phyloP scores from a whole-genome alignment of 2,329 filamentous ascomycete genomes.

The Grosmannia huntii region DNA sequence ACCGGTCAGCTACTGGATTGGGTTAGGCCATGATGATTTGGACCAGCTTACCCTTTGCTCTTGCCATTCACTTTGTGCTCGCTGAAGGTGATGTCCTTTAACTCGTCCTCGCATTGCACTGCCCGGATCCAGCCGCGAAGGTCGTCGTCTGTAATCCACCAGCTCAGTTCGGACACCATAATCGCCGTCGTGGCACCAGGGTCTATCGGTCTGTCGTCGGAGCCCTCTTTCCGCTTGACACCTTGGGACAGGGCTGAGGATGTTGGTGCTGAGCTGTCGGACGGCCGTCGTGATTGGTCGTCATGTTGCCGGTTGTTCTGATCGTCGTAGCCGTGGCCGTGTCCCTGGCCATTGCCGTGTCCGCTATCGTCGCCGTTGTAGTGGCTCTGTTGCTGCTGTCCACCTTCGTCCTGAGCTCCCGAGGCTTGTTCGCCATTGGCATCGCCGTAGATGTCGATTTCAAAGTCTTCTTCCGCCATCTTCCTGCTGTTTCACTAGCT shows the following conservation, averaged over 20 bases:
- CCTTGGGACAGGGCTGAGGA: slow-evolving; percentile 35
- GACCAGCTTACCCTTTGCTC: slow-evolving; percentile 66
- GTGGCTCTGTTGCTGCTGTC: slow-evolving; percentile 5
- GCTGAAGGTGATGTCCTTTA: slow-evolving; percentile 90
- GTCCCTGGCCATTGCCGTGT: slow-evolving; percentile 23
- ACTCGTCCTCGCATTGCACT: slow-evolving; percentile 68
- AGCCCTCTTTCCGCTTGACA: slow-evolving; percentile 47
- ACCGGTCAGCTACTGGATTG: background rate
- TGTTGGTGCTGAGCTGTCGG: slow-evolving; percentile 14
- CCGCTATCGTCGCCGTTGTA: slow-evolving; percentile 23
- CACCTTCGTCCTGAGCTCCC: slow-evolving; percentile 16
- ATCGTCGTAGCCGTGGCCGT: slow-evolving; percentile 15
- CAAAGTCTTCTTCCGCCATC: slow-evolving; percentile 61
- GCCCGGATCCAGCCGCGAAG: slow-evolving; percentile 75
- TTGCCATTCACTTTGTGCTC: slow-evolving; percentile 99
- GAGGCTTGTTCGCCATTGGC: slow-evolving; percentile 32
- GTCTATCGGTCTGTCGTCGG: slow-evolving; percentile 46
- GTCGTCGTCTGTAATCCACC: slow-evolving; percentile 96
- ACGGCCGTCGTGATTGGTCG: background rate
- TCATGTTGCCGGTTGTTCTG: slow-evolving; percentile 11
- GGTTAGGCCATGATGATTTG: background rate
- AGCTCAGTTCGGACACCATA: slow-evolving; percentile 80
- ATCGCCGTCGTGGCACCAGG: slow-evolving; percentile 55
- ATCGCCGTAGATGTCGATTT: slow-evolving; percentile 61
- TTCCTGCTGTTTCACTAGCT: slow-evolving; percentile 9